These are phyloP conservation scores for Allium cepa DNA, from an alignment of 106 monocot species.

Conservation along the genomic window DNA sequence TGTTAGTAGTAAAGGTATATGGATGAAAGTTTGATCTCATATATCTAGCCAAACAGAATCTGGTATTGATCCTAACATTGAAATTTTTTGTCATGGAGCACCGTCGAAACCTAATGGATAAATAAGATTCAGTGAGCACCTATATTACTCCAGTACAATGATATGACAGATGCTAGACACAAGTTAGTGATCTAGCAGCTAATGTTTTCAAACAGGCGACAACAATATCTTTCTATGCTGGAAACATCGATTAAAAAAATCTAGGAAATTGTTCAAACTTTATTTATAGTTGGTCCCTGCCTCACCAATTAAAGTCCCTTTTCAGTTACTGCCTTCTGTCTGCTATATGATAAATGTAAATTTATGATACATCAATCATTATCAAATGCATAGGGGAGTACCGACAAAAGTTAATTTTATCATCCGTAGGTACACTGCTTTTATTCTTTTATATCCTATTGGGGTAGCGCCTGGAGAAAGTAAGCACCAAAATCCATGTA, in stretches of 20 bases:
- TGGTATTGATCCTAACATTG: background rate
- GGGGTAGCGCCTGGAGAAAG: constrained; percentile 87
- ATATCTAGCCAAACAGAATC: background rate
- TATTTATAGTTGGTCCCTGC: background rate
- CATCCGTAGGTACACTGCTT: constrained; percentile 70
- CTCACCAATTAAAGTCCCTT: background rate
- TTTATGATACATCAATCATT: background rate
- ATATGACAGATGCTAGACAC: no score
- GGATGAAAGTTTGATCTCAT: background rate
- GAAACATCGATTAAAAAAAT: no score
- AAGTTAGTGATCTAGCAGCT: no score
- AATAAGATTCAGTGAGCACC: no score
- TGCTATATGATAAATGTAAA: background rate
- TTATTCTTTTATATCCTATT: constrained; percentile 79
- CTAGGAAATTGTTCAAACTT: background rate
- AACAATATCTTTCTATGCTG: no score
- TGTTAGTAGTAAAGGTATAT: background rate
- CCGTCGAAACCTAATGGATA: no score
- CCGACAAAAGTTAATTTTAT: background rate
- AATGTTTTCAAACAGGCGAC: no score
- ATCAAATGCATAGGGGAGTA: no score
- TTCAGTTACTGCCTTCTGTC: background rate
- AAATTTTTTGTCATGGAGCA: no score
- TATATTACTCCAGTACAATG: no score
- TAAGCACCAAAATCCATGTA: constrained; percentile 19